A percentile compares a stretch with the other conserved stretches of the same genome.
phyloP scores from a whole-genome alignment of 129 eudicot species.

The Chrysanthemum makinoi region DNA sequence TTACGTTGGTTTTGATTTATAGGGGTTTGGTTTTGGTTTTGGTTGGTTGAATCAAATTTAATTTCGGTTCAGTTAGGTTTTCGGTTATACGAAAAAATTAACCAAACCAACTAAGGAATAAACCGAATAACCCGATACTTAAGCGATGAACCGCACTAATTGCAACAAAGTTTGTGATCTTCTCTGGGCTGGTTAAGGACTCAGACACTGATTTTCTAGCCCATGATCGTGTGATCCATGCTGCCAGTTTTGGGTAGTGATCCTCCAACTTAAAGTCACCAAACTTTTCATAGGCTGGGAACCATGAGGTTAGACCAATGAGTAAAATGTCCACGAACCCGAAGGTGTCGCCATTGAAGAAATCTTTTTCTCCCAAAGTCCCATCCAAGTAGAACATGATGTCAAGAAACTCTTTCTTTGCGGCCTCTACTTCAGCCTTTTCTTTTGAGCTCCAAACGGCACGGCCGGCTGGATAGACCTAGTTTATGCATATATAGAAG shows the following conservation, averaged over 20 bases:
- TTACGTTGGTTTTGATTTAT: no score
- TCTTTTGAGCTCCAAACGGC: slow-evolving; percentile 55
- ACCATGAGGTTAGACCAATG: slow-evolving; percentile 59
- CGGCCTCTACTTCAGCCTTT: slow-evolving; percentile 44
- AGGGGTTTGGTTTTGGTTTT: no score
- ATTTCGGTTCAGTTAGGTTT: no score
- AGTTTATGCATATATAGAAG: not conserved
- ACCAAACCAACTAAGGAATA: no score
- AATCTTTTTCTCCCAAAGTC: slow-evolving; percentile 57
- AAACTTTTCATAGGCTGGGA: slow-evolving; percentile 54
- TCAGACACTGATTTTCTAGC: slow-evolving; percentile 56
- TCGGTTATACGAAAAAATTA: no score
- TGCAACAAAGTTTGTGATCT: slow-evolving; percentile 50
- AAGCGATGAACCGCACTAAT: no score
- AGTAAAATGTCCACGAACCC: slow-evolving; percentile 62
- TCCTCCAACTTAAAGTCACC: slow-evolving; percentile 70
- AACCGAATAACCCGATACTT: no score
- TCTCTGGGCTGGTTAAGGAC: slow-evolving; percentile 34
- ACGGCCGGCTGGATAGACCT: slow-evolving; percentile 61
- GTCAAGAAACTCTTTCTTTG: slow-evolving; percentile 57
- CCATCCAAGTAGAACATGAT: slow-evolving; percentile 59
- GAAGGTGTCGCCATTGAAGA: slow-evolving; percentile 56
- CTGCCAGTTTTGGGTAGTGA: slow-evolving; percentile 53
- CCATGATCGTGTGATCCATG: slow-evolving; percentile 58
- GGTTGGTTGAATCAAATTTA: no score